Conservation (phyloP, 768 basidiomycete genomes). For the Suillus luteus region DNA sequence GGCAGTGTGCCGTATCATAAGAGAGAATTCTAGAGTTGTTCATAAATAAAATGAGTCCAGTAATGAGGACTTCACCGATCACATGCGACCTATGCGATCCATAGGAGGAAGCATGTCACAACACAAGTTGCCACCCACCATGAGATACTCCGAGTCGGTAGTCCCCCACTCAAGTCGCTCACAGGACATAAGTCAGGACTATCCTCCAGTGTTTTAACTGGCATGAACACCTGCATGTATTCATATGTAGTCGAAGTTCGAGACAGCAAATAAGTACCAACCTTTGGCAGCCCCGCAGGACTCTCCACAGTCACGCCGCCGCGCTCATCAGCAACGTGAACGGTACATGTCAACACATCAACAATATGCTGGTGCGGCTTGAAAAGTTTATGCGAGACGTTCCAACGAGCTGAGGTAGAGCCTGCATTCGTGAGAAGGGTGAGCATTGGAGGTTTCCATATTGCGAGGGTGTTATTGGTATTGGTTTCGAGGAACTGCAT, state of each 20-base stretch:
- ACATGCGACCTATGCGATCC: not conserved
- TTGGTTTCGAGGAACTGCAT: conserved; percentile 46
- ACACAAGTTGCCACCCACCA: not conserved
- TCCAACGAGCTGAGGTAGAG: conserved; percentile 43
- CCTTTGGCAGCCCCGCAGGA: conserved; percentile 49
- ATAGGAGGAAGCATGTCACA: not conserved
- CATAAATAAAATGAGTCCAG: not conserved
- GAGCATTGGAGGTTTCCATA: conserved; percentile 59
- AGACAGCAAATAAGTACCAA: conserved; percentile 17
- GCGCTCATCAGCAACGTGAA: conserved; percentile 36
- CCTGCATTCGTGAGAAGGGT: conserved; percentile 59
- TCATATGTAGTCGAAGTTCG: not conserved
- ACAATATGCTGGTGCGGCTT: conserved; percentile 44
- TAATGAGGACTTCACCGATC: not conserved
- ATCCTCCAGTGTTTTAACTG: conserved; percentile 28
- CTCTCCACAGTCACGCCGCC: conserved; percentile 45
- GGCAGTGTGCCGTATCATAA: not conserved
- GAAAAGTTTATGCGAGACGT: conserved; percentile 44
- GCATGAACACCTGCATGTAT: conserved; percentile 37
- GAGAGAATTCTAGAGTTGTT: not conserved
- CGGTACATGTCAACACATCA: conserved; percentile 54
- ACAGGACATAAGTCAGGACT: conserved; percentile 22
- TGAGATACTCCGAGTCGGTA: not conserved
- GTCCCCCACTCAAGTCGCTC: not conserved
- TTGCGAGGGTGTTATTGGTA: conserved; percentile 42